These are phyloP conservation scores for Eutrema yunnanense DNA, from an alignment of 345 rosid genomes.

Conservation along the genomic window DNA sequence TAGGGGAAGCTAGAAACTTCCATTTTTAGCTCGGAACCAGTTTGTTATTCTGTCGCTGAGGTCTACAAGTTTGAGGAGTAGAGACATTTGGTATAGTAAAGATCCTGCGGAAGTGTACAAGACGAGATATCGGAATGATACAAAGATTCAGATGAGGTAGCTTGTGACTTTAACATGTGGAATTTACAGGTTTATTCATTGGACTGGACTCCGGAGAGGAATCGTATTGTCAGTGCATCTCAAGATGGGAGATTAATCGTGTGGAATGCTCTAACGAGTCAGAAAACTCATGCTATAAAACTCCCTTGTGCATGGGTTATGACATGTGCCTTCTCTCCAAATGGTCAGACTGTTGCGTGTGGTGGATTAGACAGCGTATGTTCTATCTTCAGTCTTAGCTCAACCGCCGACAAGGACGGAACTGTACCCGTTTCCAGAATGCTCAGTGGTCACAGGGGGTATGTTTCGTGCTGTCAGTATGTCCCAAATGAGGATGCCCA, in stretches of 20 bases:
- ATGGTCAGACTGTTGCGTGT: constrained; percentile 90
- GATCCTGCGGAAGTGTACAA: not conserved
- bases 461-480: constrained; percentile 91
- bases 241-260: constrained; percentile 92
- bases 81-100: not conserved
- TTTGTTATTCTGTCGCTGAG: not conserved
- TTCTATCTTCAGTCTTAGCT: constrained; percentile 87
- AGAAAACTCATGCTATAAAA: constrained; percentile 92
- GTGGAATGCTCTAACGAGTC: constrained; percentile 97
- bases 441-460: constrained; percentile 92
- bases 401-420: constrained; percentile 79
- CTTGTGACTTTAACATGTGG: constrained; percentile 7
- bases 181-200: constrained; percentile 69
- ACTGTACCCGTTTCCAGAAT: constrained; percentile 62
- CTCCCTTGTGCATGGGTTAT: constrained; percentile 98
- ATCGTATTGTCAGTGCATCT: constrained; percentile 90
- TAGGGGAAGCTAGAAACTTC: not conserved
- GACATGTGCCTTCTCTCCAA: constrained; percentile 97
- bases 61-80: not conserved
- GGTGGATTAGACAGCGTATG: constrained; percentile 96
- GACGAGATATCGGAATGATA: not conserved
- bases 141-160: not conserved
- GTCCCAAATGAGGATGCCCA: constrained; percentile 86
- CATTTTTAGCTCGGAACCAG: not conserved
- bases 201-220: constrained; percentile 87